Conservation (phyloP, 352 stramenopile species). For the Phytophthora pistaciae region DNA sequence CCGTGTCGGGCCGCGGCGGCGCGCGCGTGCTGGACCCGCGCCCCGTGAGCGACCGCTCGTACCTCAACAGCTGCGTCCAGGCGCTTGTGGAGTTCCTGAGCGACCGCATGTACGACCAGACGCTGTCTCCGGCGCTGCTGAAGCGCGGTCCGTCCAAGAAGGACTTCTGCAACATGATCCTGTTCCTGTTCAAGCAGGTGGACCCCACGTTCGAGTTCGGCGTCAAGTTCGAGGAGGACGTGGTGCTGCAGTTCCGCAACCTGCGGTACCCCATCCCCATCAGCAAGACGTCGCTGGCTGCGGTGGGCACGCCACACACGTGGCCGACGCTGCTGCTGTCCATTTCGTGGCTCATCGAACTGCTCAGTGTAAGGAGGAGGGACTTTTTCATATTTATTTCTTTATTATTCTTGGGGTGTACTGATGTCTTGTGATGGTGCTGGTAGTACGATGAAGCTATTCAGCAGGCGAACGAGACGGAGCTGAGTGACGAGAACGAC, state of each 20-base stretch:
- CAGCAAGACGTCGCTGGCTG: constrained; percentile 95
- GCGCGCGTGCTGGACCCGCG: constrained; percentile 79
- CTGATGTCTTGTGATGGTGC: constrained; percentile 10
- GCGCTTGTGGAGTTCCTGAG: constrained; percentile 95
- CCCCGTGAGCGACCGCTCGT: constrained; percentile 92
- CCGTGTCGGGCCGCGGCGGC: constrained; percentile 49
- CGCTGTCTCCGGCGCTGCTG: constrained; percentile 91
- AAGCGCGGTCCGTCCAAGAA: constrained; percentile 95
- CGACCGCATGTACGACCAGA: constrained; percentile 92
- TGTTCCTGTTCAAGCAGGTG: constrained; percentile 96
- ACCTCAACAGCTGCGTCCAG: constrained; percentile 93
- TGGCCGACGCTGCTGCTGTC: constrained; percentile 96
- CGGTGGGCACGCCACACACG: constrained; percentile 95
- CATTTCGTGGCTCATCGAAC: constrained; percentile 98
- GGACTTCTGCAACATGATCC: constrained; percentile 98
- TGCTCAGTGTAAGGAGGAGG: constrained; percentile 75
- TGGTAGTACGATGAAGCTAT: constrained; percentile 87
- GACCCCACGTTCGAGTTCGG: constrained; percentile 92
- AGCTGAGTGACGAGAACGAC: constrained; percentile 61
- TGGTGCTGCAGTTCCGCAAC: constrained; percentile 74
- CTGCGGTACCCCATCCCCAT: constrained; percentile 97
- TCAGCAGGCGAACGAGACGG: constrained; percentile 59
- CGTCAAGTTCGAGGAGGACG: constrained; percentile 82
- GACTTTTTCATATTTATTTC: neutral
- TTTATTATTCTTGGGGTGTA: constrained; percentile 6